Conservation (phyloP, 495 filamentous ascomycete species). For the Pyrenopolyporus hunteri region DNA sequence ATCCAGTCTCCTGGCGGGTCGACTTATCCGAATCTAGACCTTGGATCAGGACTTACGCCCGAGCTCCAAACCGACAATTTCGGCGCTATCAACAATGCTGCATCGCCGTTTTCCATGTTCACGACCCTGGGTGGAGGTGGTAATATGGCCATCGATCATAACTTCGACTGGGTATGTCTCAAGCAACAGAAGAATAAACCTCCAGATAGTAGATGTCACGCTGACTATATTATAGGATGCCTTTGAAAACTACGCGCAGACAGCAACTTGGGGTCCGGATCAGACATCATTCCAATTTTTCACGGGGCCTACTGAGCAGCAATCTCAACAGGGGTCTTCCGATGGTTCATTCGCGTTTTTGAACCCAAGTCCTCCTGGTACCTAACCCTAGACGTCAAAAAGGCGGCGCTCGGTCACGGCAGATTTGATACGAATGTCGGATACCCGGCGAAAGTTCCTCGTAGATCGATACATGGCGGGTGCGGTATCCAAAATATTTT, state of each 20-base stretch:
- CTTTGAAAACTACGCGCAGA: constrained; percentile 58
- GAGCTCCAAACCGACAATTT: constrained; percentile 64
- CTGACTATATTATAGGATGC: constrained; percentile 46
- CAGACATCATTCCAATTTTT: constrained; percentile 55
- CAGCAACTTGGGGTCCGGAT: constrained; percentile 52
- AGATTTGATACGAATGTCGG: constrained; percentile 13
- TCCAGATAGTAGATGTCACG: not conserved
- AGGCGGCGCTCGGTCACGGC: constrained; percentile 16
- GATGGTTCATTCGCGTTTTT: constrained; percentile 39
- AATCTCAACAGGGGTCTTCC: constrained; percentile 43
- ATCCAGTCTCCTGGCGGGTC: constrained; percentile 47
- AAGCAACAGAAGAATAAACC: not conserved
- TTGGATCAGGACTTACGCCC: constrained; percentile 44
- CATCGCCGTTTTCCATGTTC: constrained; percentile 63
- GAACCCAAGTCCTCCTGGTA: constrained; percentile 27
- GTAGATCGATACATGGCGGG: constrained; percentile 9
- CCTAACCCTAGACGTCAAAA: constrained; percentile 10
- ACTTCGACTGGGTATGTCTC: constrained; percentile 78
- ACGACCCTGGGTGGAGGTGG: constrained; percentile 50
- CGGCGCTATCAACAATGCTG: constrained; percentile 52
- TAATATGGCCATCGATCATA: constrained; percentile 53
- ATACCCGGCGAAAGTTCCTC: constrained; percentile 24
- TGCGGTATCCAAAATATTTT: not conserved
- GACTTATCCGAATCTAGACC: constrained; percentile 45
- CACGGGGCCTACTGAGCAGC: constrained; percentile 47